These are phyloP conservation scores for Musa balbisiana DNA, from an alignment of 202 grass and related monocot genomes.

Conservation along the genomic window DNA sequence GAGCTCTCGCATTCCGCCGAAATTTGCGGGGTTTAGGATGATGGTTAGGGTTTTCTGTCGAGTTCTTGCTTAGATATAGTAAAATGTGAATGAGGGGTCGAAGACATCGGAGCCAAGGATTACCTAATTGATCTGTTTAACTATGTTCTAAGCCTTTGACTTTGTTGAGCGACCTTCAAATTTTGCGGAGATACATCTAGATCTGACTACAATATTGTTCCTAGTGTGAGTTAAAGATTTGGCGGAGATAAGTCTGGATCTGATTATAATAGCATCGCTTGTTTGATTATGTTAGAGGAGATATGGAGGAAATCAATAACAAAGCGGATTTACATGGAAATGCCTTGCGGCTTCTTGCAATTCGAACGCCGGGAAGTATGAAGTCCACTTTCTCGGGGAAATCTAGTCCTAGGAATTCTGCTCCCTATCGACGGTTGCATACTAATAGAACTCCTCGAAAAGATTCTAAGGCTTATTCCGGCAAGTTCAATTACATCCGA, in stretches of 20 bases:
- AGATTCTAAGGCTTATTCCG: slow-evolving; percentile 20
- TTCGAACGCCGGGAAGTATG: slow-evolving; percentile 14
- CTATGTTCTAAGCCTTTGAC: background rate
- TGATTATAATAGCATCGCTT: background rate
- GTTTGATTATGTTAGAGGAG: background rate
- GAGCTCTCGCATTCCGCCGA: background rate
- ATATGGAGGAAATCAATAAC: slow-evolving; percentile 32
- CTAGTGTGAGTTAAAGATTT: background rate
- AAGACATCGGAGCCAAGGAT: background rate
- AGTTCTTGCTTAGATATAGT: background rate
- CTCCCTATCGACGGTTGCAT: slow-evolving; percentile 14
- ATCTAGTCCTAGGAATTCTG: slow-evolving; percentile 24
- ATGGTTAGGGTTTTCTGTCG: background rate
- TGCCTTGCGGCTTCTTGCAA: slow-evolving; percentile 17
- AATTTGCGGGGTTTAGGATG: background rate
- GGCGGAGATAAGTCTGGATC: background rate
- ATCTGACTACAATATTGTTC: background rate
- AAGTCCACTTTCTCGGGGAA: slow-evolving; percentile 31
- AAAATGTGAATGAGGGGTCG: background rate
- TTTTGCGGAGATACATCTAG: background rate
- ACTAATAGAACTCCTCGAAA: slow-evolving; percentile 21
- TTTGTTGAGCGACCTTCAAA: background rate
- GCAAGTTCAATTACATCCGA: slow-evolving; percentile 21
- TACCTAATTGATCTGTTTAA: too few species aligned
- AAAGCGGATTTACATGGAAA: slow-evolving; percentile 28